Percentiles rank a stretch among this genome's conserved stretches.
These are phyloP conservation scores for Penicillium diatomitis DNA, from an alignment of 495 filamentous ascomycete species.

Conservation along the genomic window DNA sequence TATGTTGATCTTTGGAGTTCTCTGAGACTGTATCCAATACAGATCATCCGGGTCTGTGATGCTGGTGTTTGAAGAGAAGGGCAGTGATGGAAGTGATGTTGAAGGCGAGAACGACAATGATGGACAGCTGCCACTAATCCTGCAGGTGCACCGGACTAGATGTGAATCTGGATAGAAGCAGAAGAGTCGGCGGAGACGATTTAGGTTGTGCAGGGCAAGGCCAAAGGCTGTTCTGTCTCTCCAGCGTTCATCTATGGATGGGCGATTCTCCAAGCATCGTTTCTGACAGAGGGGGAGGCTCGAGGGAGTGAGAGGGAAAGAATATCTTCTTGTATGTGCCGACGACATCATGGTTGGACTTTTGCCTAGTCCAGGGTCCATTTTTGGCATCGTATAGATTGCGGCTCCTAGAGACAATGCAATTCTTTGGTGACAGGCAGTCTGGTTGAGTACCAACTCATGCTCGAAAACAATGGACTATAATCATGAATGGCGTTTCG, in stretches of 20 bases:
- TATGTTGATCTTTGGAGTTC: background rate
- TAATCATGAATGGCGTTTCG: background rate
- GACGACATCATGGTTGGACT: too few species aligned
- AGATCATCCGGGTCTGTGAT: background rate
- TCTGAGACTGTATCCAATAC: background rate
- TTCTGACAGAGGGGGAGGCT: too few species aligned
- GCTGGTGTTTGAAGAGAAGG: background rate
- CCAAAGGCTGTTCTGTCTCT: background rate
- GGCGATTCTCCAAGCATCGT: background rate
- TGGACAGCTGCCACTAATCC: too few species aligned
- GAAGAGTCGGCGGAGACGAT: background rate
- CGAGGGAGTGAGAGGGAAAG: too few species aligned
- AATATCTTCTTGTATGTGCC: too few species aligned
- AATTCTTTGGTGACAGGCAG: background rate
- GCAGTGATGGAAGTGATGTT: too few species aligned
- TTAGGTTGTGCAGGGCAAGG: background rate
- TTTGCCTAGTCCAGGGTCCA: too few species aligned
- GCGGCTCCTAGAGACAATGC: too few species aligned
- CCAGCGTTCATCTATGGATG: background rate
- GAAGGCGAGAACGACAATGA: too few species aligned
- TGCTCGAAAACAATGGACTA: constrained; percentile 3
- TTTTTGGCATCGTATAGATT: too few species aligned
- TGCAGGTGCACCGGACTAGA: too few species aligned
- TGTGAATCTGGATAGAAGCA: background rate
- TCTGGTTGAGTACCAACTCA: constrained; percentile 6